A percentile compares a stretch with the other conserved stretches of the same genome.
These are phyloP conservation scores for Saccharomycodes ludwigii DNA, from an alignment of 805 yeast genomes.

Conservation along the genomic window DNA sequence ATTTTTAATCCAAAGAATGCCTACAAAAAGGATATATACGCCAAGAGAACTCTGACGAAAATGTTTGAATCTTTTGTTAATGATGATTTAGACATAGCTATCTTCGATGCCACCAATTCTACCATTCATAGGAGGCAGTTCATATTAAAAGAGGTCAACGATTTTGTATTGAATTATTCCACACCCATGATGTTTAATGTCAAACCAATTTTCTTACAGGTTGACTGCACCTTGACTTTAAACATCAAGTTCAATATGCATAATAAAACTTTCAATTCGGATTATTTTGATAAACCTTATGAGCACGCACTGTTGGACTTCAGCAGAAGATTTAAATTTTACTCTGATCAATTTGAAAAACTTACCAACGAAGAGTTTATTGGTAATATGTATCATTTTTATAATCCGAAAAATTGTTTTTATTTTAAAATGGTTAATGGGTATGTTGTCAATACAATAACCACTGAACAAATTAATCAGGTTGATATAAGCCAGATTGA, in stretches of 20 bases:
- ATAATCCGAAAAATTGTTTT: too few relatives aligned
- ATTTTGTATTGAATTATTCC: constrained; percentile 10
- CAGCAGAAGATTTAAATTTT: constrained; percentile 40
- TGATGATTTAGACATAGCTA: constrained; percentile 37
- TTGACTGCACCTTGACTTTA: constrained; percentile 40
- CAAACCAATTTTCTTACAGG: constrained; percentile 44
- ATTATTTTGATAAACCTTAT: constrained; percentile 42
- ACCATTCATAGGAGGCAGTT: constrained; percentile 30
- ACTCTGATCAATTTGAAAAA: constrained; percentile 24
- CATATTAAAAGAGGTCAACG: constrained; percentile 15
- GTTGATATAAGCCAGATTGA: too few relatives aligned
- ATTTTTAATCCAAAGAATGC: constrained; percentile 30
- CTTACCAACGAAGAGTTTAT: constrained; percentile 15
- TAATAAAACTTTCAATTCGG: constrained; percentile 50
- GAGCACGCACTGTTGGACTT: constrained; percentile 47
- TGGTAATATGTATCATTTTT: too few relatives aligned
- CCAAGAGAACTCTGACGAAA: constrained; percentile 36
- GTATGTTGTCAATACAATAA: too few relatives aligned
- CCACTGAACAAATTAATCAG: too few relatives aligned
- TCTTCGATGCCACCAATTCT: constrained; percentile 52
- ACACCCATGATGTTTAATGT: constrained; percentile 16
- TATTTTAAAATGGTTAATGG: too few relatives aligned
- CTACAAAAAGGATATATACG: constrained; percentile 37
- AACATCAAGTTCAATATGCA: constrained; percentile 49
- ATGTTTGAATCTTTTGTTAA: constrained; percentile 30